These are phyloP conservation scores for Candida insectalens DNA, from an alignment of 805 yeast genomes.

Conservation along the genomic window DNA sequence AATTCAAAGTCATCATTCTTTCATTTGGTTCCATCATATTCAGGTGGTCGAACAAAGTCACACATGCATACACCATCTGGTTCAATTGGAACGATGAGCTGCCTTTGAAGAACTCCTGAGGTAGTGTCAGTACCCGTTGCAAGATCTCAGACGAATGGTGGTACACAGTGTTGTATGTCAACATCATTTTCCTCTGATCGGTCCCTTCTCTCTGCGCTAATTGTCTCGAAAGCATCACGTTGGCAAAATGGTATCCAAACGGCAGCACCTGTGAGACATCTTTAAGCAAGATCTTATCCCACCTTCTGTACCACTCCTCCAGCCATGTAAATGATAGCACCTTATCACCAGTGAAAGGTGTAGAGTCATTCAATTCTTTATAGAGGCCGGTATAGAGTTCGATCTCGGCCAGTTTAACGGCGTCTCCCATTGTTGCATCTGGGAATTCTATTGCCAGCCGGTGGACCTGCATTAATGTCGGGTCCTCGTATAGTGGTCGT, in stretches of 20 bases:
- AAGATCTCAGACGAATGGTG: conserved; percentile 35
- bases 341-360: conserved; percentile 6
- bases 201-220: conserved; percentile 6
- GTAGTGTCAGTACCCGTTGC: conserved; percentile 32
- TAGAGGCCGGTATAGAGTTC: conserved; percentile 23
- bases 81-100: conserved; percentile 43
- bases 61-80: conserved; percentile 45
- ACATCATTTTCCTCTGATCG: not conserved
- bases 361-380: conserved; percentile 3
- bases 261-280: conserved; percentile 40
- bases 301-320: conserved; percentile 35
- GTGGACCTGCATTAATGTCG: conserved; percentile 28
- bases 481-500: conserved; percentile 30
- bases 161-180: conserved; percentile 30
- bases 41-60: conserved; percentile 40
- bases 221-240: conserved; percentile 31
- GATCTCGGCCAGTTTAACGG: conserved; percentile 41
- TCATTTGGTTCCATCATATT: conserved; percentile 29
- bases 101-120: conserved; percentile 39
- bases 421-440: conserved; percentile 42
- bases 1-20: conserved; percentile 30
- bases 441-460: conserved; percentile 37
- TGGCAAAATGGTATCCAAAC: conserved; percentile 39
- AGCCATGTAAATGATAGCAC: conserved; percentile 25
- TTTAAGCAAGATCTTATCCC: conserved; percentile 34